These are phyloP conservation scores for Pyrenophora seminiperda DNA, from an alignment of 2,329 filamentous ascomycete species.

Conservation along the genomic window DNA sequence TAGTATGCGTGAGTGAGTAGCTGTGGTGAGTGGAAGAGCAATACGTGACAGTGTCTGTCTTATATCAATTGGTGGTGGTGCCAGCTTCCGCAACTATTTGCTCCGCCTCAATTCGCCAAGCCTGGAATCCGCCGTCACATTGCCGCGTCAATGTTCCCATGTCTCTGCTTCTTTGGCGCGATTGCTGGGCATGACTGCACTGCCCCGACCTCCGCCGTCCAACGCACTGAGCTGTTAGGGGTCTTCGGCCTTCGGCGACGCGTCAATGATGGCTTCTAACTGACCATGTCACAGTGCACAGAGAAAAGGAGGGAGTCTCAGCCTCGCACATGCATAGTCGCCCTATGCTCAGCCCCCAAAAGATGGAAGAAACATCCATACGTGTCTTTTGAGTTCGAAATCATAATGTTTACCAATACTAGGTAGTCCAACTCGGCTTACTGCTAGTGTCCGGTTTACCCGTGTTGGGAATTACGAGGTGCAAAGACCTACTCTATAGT, in stretches of 20 bases:
- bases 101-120: slow-evolving; percentile 27
- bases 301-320: slow-evolving; percentile 17
- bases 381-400: slow-evolving; percentile 15
- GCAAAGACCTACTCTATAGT: slow-evolving; percentile 1
- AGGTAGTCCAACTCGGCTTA: slow-evolving; percentile 6
- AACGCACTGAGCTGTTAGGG: slow-evolving; percentile 24
- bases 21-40: slow-evolving; percentile 20
- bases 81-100: slow-evolving; percentile 27
- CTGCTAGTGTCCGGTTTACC: slow-evolving; percentile 20
- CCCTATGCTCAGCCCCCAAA: slow-evolving; percentile 32
- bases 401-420: neutral
- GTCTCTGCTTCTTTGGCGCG: slow-evolving; percentile 21
- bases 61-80: slow-evolving; percentile 28
- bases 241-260: slow-evolving; percentile 30
- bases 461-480: slow-evolving; percentile 10
- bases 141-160: slow-evolving; percentile 18
- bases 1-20: slow-evolving; percentile 11
- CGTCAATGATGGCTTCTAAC: slow-evolving; percentile 15
- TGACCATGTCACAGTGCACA: slow-evolving; percentile 21
- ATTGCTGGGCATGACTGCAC: slow-evolving; percentile 34
- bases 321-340: slow-evolving; percentile 20
- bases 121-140: slow-evolving; percentile 21
- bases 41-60: slow-evolving; percentile 24
- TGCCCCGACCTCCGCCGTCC: slow-evolving; percentile 30
- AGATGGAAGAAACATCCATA: slow-evolving; percentile 14